Evolutionary conservation across 192 early-diverging fungal genomes (phyloP), one percentile per base, ranked within the genome.

Genomic region (Podila epicladia): DNA sequence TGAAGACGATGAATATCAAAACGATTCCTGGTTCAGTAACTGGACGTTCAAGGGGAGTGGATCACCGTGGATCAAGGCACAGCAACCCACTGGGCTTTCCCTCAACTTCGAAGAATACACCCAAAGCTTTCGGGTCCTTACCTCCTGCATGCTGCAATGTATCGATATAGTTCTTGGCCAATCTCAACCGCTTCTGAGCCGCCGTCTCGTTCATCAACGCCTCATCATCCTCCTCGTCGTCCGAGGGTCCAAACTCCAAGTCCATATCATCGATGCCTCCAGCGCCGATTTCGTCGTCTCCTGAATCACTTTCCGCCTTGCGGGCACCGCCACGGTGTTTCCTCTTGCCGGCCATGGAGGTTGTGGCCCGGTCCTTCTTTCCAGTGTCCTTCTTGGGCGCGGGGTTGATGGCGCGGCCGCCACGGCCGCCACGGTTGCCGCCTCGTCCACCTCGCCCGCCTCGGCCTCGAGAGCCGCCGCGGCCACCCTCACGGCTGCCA

Each of bases 161-260:
- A 57, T 88, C 86, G 31, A 99, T 86, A 78, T 99, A 99, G 49
- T 89, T 85, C 86, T 99, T 98, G 45, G 98, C 97, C 64, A 99
- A 85, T 33, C 98, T 87, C 68, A 97, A 83, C 19, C 97, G 91
- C 74, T 98, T 98, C 74, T 97, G 94, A 0, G 97, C 95, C 1
- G 97, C 90, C 1, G 96, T 95, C 82, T 99, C 98, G 60, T 82
- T 79, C 26, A 87, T 72, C 61, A 91, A 87, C 63, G 87, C 90
- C 51, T 94, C 91, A 32, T 88, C 89, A 5, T 91, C 93, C 11
- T 87, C 89, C 9, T 91, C 92, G 37, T 86, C 84, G 9, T 66
- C 82, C 20, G 70, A 75, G 5, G 76, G 75, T 35, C 84, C 79
- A 20, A 58, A 82, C 62, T 74, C 74, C 33, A 91, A 74, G 41